Base-by-base conservation (phyloP, 2,329 filamentous ascomycete species). In the Coniochaeta ligniaria region DNA sequence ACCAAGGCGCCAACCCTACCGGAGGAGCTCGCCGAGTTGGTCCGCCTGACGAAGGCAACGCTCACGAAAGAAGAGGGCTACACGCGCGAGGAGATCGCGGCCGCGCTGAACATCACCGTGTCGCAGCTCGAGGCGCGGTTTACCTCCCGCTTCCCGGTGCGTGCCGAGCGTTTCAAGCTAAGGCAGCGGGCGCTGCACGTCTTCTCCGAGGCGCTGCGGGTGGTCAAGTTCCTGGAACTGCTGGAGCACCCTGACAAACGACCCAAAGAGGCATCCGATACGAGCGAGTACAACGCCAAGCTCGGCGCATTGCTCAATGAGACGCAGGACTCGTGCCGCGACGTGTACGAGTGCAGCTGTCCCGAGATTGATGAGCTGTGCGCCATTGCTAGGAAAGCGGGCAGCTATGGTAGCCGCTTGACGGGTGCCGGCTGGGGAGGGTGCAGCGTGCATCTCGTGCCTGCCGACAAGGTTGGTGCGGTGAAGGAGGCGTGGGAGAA, bases 391-490 rank as follows among this genome's bases (percentile, higher is more conserved):
- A 82, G 87, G 31, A 80, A 79, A 17, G 90, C 90, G 0, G 95
- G 95, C 2, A 86, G 90, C 20, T 92, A 92, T 71, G 95, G 94
- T 31, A 92, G 90, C 67, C 81, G 94, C 28, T 77, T 97, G 67
- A 98, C 94, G 0, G 95, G 95, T 43, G 95, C 95, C 0, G 95
- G 95, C 3, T 99, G 95, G 95, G 95, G 95, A 63, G 95, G 95
- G 2, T 98, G 95, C 77, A 95, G 86, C 63, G 94, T 99, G 61
- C 95, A 99, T 76, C 82, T 99, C 61, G 89, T 98, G 59, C 90
- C 94, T 0, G 90, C 86, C 61, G 84, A 92, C 69, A 94, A 89
- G 74, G 89, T 97, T 0, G 86, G 88, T 6, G 84, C 79, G 28
- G 90, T 99, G 24, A 91, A 84, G 72, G 80, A 84, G 68, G 91